A percentile compares a stretch with the other conserved stretches of the same genome.
These are phyloP conservation scores for Daldinia eschscholtzii DNA, from an alignment of 2,329 filamentous ascomycete genomes.

Conservation along the genomic window DNA sequence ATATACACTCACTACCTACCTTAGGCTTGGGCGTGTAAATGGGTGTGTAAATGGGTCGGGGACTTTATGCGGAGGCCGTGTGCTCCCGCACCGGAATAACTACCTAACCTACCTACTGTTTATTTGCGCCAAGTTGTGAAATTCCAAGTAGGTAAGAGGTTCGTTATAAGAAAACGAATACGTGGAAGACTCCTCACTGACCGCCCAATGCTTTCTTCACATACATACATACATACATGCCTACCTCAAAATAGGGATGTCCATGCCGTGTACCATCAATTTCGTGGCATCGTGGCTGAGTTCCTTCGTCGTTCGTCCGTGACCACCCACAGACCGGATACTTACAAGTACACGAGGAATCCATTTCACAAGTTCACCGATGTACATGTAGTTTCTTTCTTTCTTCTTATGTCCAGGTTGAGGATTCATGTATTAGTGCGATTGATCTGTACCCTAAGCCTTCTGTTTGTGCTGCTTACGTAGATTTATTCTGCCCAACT, in stretches of 20 bases:
- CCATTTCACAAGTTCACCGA: neutral
- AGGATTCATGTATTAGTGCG: conserved; percentile 23
- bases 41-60: conserved; percentile 22
- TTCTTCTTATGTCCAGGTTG: neutral
- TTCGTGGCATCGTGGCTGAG: conserved; percentile 30
- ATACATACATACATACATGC: neutral
- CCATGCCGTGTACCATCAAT: conserved; percentile 4
- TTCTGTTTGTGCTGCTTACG: conserved; percentile 23
- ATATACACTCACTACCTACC: too few species aligned
- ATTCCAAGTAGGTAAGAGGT: neutral
- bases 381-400: neutral
- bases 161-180: conserved; percentile 34
- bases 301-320: neutral
- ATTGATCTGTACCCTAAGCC: neutral
- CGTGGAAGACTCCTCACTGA: conserved; percentile 10
- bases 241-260: conserved; percentile 3
- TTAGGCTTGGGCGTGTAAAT: neutral
- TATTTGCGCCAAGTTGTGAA: too few species aligned
- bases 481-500: conserved; percentile 18
- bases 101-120: too few species aligned
- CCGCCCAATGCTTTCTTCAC: neutral
- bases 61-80: conserved; percentile 20
- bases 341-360: neutral
- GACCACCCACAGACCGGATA: neutral
- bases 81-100: conserved; percentile 9